phyloP scores from a whole-genome alignment of 257 asterid genomes.

The Solanum gracilifrons region DNA sequence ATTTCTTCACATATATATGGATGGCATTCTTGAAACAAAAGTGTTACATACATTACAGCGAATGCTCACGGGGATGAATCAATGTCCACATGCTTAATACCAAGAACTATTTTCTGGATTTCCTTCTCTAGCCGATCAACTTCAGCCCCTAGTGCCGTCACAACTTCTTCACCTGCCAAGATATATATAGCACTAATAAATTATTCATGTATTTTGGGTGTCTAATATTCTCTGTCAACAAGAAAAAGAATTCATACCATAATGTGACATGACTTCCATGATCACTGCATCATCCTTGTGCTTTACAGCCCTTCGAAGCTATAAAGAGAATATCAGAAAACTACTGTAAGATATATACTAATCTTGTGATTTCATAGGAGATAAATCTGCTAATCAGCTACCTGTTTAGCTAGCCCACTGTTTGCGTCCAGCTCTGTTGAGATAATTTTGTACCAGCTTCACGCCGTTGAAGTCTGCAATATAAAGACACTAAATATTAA shows the following conservation, averaged over 20 bases:
- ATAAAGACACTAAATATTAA: background rate
- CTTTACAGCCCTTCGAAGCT: conserved; percentile 72
- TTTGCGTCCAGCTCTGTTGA: conserved; percentile 73
- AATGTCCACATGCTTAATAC: conserved; percentile 81
- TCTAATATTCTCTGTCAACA: background rate
- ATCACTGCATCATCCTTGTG: conserved; percentile 48
- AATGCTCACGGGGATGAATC: conserved; percentile 24
- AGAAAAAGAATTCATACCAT: conserved; percentile 34
- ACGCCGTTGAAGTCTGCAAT: conserved; percentile 82
- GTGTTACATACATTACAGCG: background rate
- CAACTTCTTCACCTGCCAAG: conserved; percentile 85
- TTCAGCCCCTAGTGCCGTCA: conserved; percentile 87
- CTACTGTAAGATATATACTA: background rate
- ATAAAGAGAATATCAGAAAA: conserved; percentile 5
- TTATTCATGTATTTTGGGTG: background rate
- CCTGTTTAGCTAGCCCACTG: conserved; percentile 95
- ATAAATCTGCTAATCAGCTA: background rate
- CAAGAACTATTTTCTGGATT: conserved; percentile 83
- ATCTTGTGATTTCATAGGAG: background rate
- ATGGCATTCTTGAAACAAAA: background rate
- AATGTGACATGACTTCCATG: conserved; percentile 70
- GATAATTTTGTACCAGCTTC: conserved; percentile 81
- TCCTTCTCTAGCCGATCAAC: conserved; percentile 90
- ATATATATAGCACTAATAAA: background rate
- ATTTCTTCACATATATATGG: background rate